phyloP scores from a whole-genome alignment of 1,284 basidiomycete species.

The Anthracocystis walkeri region DNA sequence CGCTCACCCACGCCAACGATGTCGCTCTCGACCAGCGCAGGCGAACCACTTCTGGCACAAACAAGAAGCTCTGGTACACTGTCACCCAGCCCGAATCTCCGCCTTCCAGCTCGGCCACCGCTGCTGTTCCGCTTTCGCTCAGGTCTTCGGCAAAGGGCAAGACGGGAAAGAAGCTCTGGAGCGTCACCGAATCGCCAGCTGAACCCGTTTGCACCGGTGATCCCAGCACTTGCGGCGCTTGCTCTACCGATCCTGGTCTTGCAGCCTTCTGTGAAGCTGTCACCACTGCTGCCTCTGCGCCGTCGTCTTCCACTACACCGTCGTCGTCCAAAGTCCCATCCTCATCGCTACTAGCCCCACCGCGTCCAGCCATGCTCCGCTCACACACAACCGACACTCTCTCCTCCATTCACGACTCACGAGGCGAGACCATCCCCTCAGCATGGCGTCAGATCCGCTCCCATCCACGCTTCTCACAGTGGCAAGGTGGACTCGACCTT shows the following conservation, averaged over 20 bases:
- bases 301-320: slow-evolving; percentile 2
- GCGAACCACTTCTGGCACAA: not conserved
- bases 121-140: slow-evolving; percentile 29
- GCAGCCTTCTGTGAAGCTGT: slow-evolving; percentile 59
- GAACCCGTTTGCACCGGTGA: slow-evolving; percentile 54
- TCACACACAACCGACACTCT: slow-evolving; percentile 25
- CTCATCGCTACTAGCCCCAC: not conserved
- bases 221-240: slow-evolving; percentile 53
- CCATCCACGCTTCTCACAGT: slow-evolving; percentile 63
- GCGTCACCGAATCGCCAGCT: slow-evolving; percentile 10
- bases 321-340: not conserved
- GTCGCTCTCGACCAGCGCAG: slow-evolving; percentile 29
- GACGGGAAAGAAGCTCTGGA: slow-evolving; percentile 41
- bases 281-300: slow-evolving; percentile 25
- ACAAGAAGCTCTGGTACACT: slow-evolving; percentile 51
- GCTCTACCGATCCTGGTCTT: slow-evolving; percentile 51
- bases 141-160: slow-evolving; percentile 4
- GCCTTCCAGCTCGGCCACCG: slow-evolving; percentile 3
- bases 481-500: slow-evolving; percentile 62
- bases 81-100: slow-evolving; percentile 25
- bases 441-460: slow-evolving; percentile 63
- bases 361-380: slow-evolving; percentile 20
- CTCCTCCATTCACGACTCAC: not conserved
- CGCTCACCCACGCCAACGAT: slow-evolving; percentile 39
- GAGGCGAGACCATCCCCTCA: slow-evolving; percentile 56